Percentiles rank a stretch among this genome's conserved stretches.
phyloP scores from a whole-genome alignment of 306 rosid species.

The Prunus davidiana region DNA sequence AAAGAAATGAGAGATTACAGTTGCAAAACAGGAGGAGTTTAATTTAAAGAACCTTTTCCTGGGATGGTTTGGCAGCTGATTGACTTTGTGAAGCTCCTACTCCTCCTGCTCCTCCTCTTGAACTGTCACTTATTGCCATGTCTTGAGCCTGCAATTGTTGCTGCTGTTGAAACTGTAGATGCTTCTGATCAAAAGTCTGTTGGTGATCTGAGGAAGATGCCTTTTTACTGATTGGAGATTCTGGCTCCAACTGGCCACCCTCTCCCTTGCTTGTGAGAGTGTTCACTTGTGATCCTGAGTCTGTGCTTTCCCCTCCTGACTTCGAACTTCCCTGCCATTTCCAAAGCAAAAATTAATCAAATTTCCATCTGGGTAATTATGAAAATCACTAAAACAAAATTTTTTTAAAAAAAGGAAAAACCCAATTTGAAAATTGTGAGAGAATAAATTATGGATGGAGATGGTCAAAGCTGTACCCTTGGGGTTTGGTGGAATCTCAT shows the following conservation, averaged over 20 bases:
- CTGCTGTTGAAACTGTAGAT: conserved; percentile 34
- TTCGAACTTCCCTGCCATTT: conserved; percentile 63
- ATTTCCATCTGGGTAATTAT: not conserved
- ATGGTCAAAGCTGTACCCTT: conserved; percentile 54
- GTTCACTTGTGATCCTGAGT: conserved; percentile 80
- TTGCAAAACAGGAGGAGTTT: not conserved
- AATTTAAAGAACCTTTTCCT: conserved; percentile 57
- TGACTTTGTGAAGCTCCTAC: conserved; percentile 52
- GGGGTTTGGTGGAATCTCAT: conserved; percentile 77
- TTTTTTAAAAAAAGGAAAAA: not conserved
- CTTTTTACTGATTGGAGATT: conserved; percentile 69
- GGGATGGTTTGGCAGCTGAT: conserved; percentile 54
- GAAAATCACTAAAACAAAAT: not conserved
- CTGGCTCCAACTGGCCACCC: conserved; percentile 53
- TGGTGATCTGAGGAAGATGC: conserved; percentile 59
- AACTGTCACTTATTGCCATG: conserved; percentile 47
- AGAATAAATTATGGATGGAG: conserved; percentile 4
- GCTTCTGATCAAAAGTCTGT: conserved; percentile 48
- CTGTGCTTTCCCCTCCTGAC: conserved; percentile 85
- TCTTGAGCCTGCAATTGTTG: conserved; percentile 31
- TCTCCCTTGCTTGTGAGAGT: conserved; percentile 59
- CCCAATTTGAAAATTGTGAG: conserved; percentile 12
- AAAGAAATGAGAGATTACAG: conserved; percentile 10
- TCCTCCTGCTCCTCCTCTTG: conserved; percentile 44
- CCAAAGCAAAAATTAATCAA: not conserved